These are phyloP conservation scores for Prunus fruticosa DNA, from an alignment of 306 rosid genomes.

Conservation along the genomic window DNA sequence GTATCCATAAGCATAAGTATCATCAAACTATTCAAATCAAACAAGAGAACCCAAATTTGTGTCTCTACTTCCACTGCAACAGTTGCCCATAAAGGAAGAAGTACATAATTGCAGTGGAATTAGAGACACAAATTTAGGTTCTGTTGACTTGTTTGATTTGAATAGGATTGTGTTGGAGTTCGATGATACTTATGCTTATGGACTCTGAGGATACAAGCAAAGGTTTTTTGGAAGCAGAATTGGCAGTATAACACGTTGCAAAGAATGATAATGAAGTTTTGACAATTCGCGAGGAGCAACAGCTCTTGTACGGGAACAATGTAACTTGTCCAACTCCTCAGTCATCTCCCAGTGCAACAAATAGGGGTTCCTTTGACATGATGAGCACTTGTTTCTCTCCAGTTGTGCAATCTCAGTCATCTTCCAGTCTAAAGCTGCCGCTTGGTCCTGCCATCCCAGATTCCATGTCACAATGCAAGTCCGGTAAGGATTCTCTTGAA, in stretches of 20 bases:
- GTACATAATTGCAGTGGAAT: neutral
- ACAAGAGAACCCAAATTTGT: neutral
- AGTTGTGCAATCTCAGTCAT: neutral
- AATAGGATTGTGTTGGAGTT: neutral
- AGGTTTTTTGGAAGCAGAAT: neutral
- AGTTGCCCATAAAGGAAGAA: neutral
- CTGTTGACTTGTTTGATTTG: neutral
- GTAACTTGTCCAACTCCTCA: neutral
- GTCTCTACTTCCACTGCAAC: neutral
- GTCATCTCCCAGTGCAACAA: neutral
- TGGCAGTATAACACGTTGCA: neutral
- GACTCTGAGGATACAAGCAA: neutral
- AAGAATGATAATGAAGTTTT: neutral
- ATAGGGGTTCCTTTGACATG: neutral
- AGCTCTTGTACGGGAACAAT: neutral
- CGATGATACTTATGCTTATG: neutral
- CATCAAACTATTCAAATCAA: neutral
- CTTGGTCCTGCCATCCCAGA: neutral
- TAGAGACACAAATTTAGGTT: neutral
- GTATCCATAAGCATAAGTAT: neutral
- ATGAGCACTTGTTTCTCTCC: neutral
- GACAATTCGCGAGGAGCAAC: neutral
- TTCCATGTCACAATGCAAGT: slow-evolving; percentile 1
- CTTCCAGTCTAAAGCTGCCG: no score
- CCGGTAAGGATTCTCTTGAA: neutral